Evolutionary conservation across 2,329 filamentous ascomycete genomes (phyloP), one percentile per base, ranked within the genome.

Genomic region (Beauveria caledonica): DNA sequence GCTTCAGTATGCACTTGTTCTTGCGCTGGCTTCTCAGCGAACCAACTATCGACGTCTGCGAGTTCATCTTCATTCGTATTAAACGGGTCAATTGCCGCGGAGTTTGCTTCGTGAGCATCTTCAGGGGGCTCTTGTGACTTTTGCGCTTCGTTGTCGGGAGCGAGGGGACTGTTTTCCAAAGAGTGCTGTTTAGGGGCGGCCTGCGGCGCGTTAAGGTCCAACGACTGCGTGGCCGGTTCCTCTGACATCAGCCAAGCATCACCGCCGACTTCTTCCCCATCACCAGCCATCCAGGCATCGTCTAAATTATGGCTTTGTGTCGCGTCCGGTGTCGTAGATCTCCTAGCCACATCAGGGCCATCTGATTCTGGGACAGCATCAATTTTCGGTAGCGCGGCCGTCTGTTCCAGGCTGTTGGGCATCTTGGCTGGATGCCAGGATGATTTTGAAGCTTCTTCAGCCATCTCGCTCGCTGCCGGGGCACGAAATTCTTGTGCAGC

Each of bases 341-440:
- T 55, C 45, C 56, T 39, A 17, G 46, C 29, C 17, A 27, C 40
- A 21, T 19, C 40, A 44, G 59, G 42, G 33, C 33, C 42, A 44
- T 60, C 50, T 40, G 53, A 36, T 25, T 44, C 39, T 29, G 39
- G 45, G n/a, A 29, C 9, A n/a, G 23, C 49, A 27, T 42, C 36
- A 11, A 36, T 8, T 9, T 45, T 36, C 6, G 36, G 27, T 42
- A 27, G 49, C 42, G 40, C 58, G 15, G 56, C 17, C 36, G 3
- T 54, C 50, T 60, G 58, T 17, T 60, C 42, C 59, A 60, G 60
- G 60, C 62, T 65, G 61, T 71, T 71, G 36, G 77, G 75, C 69
- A 76, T 73, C 62, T 73, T 65, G 54, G 75, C 74, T 64, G 75
- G 73, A 64, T 76, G 72, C 74, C 75, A 76, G 67, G 73, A 71